Evolutionary conservation across 2,329 filamentous ascomycete species (phyloP).

Genomic region (Fusarium pininemorale): DNA sequence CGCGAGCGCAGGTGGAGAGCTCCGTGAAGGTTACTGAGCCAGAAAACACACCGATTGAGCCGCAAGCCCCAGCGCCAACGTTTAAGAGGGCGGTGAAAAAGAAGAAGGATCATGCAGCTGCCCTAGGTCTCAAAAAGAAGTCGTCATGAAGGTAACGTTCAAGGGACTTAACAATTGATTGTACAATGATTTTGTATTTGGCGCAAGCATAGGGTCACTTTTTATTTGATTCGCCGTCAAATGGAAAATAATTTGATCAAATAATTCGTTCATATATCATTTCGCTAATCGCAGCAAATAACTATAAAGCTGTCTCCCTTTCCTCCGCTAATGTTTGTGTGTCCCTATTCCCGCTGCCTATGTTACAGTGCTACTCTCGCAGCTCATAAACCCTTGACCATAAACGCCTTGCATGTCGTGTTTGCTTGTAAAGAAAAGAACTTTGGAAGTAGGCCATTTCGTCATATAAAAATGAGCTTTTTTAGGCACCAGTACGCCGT

Average conservation of each 20-base stretch:
- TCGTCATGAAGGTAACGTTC: conserved; percentile 43
- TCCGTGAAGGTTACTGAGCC: conserved; percentile 59
- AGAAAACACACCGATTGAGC: conserved; percentile 20
- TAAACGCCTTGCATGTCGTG: conserved; percentile 33
- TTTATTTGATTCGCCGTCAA: not conserved
- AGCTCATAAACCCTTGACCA: not conserved
- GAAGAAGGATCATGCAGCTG: conserved; percentile 82
- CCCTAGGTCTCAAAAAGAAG: conserved; percentile 90
- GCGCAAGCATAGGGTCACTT: not conserved
- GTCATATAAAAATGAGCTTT: conserved; percentile 30
- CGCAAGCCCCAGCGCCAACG: conserved; percentile 42
- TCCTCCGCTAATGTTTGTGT: conserved; percentile 6
- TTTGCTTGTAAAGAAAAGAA: conserved; percentile 18
- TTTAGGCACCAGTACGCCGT: conserved; percentile 27
- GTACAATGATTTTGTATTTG: not conserved
- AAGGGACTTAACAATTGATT: fast-evolving
- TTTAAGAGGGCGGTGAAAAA: conserved; percentile 84
- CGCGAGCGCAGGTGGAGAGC: conserved; percentile 62
- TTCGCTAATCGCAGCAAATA: conserved; percentile 2
- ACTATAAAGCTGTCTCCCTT: not conserved
- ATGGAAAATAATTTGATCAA: not conserved
- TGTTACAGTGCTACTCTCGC: conserved; percentile 14
- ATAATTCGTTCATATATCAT: conserved; percentile 21
- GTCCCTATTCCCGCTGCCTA: not conserved
- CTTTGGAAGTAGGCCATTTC: conserved; percentile 5